These are phyloP conservation scores for Metrosideros polymorpha DNA, from an alignment of 441 rosid genomes.

Conservation along the genomic window DNA sequence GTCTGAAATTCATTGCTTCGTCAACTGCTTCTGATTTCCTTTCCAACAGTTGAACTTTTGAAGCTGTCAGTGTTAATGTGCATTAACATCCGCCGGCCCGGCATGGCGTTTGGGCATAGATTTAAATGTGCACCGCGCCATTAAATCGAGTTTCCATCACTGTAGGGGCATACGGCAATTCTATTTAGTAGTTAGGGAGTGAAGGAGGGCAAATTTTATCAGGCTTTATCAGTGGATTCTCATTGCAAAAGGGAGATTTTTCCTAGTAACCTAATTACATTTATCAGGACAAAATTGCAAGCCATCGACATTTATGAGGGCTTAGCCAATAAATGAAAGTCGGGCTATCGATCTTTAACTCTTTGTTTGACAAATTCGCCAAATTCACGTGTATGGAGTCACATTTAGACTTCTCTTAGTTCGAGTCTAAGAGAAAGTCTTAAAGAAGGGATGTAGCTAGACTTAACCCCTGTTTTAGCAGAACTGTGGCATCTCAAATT, in stretches of 20 bases:
- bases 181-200: not conserved
- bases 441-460: not conserved
- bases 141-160: not conserved
- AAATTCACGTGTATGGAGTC: not conserved
- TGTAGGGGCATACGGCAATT: not conserved
- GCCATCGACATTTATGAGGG: not conserved
- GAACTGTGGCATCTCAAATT: not conserved
- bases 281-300: not conserved
- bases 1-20: not conserved
- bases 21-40: not conserved
- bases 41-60: not conserved
- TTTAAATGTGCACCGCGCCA: not conserved
- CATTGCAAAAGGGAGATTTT: not conserved
- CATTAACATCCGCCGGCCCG: not conserved
- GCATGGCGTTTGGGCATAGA: fast-evolving
- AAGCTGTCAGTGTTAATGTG: not conserved
- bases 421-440: not conserved
- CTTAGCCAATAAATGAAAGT: not conserved
- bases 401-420: not conserved
- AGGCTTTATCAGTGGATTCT: fast-evolving
- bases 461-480: not conserved
- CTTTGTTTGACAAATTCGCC: too few species aligned
- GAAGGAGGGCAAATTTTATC: not conserved
- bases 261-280: not conserved
- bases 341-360: not conserved